A percentile compares a stretch with the other conserved stretches of the same genome.
phyloP scores from a whole-genome alignment of 495 filamentous ascomycete species.

The Chaetomidium leptoderma region DNA sequence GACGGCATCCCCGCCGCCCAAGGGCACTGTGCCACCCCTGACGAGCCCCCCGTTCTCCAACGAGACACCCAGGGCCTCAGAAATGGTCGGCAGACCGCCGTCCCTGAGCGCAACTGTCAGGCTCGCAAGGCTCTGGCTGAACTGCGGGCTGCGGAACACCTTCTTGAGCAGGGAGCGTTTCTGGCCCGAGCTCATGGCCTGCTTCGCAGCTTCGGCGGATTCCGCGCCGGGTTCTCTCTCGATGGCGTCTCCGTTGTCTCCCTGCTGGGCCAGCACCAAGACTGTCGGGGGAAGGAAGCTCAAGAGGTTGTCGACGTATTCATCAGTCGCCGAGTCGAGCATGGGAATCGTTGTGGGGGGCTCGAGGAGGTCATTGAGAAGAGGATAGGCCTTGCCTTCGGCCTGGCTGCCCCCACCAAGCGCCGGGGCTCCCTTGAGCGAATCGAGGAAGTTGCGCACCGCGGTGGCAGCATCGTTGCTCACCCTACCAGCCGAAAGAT shows the following conservation, averaged over 20 bases:
- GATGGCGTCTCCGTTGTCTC: constrained; percentile 40
- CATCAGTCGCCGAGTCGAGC: constrained; percentile 59
- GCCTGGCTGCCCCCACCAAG: constrained; percentile 36
- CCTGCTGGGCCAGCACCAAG: constrained; percentile 68
- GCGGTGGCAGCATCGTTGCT: constrained; percentile 55
- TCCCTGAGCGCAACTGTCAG: constrained; percentile 85
- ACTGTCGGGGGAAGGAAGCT: constrained; percentile 64
- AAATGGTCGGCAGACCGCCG: constrained; percentile 85
- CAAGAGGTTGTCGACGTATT: constrained; percentile 68
- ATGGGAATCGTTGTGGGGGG: constrained; percentile 70
- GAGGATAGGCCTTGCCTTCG: constrained; percentile 67
- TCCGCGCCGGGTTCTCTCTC: constrained; percentile 58
- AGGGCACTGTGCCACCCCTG: constrained; percentile 65
- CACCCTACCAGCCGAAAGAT: constrained; percentile 36
- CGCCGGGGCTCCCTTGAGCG: constrained; percentile 59
- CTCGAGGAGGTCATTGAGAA: constrained; percentile 80
- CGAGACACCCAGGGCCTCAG: constrained; percentile 74
- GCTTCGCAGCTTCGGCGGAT: constrained; percentile 62
- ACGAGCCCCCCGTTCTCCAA: constrained; percentile 80
- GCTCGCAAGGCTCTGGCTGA: constrained; percentile 77
- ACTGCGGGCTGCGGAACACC: constrained; percentile 87
- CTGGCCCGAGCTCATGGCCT: constrained; percentile 68
- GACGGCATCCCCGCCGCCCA: constrained; percentile 86
- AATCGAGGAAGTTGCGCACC: constrained; percentile 84
- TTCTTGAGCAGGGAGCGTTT: constrained; percentile 77